Base-by-base conservation (phyloP, 2,329 filamentous ascomycete species). In the Camptophora hylomeconis region DNA sequence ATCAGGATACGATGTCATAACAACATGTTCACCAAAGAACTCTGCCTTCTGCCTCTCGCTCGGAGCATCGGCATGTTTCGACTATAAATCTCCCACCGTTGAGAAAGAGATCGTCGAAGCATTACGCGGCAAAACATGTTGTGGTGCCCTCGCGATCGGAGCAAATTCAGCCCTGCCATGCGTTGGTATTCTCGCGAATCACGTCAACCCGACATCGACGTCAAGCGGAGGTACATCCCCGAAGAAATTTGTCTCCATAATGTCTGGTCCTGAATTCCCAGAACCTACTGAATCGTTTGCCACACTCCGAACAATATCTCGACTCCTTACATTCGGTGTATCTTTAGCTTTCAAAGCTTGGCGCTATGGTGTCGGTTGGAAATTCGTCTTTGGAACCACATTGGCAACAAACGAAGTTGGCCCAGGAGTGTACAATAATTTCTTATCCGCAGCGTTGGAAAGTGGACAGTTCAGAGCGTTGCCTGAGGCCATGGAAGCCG, bases 21-120 rank as follows among this genome's bases (percentile, higher is more conserved):
- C 48, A 3, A 57, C 58, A 1, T 52, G 54, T 2, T 54, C 52
- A 5, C 48, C 46, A 3, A 52, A 47, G 17, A 67, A 67, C 44
- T 57, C 59, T 13, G 54, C 54, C 1, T 55, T 54, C 29, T 44
- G 61, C n/a, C 58, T 55, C 38, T 38, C 40, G 5, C 54, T 67
- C 0, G 65, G 65, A 1, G 61, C 61, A 2, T n/a, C 24, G 24
- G 15, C 24, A 25, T 16, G 11, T 16, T 7, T 25, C 7, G 13
- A 5, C 11, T 25, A 7, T 16, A 23, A 23, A 23, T 5, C 5
- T 5, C 5, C 5, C 6, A 23, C 21, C 14, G 10, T 23, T 13
- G 5, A 5, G n/a, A 5, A 5, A 23, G 21, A 23, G 6, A 23
- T 23, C 10, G 10, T n/a, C 10, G 5, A 5, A n/a, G 21, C 21